These are phyloP conservation scores for Flaveria sonorensis DNA, from an alignment of 129 eudicot genomes.

Conservation along the genomic window DNA sequence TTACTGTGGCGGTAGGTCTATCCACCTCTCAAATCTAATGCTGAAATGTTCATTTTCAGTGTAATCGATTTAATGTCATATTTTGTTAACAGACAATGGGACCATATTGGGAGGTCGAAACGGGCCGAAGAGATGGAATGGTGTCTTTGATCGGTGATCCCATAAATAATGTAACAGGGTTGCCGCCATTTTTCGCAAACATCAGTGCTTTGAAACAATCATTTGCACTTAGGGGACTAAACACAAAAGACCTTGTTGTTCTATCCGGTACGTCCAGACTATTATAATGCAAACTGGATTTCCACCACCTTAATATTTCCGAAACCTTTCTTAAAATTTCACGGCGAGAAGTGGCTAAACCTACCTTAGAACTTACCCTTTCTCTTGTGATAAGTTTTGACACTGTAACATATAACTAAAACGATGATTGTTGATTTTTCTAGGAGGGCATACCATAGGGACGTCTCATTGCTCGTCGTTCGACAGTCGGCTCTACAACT, in stretches of 20 bases:
- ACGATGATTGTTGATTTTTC: not conserved
- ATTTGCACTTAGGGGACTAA: constrained; percentile 47
- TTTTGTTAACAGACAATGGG: constrained; percentile 45
- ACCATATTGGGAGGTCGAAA: constrained; percentile 46
- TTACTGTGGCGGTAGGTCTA: constrained; percentile 36
- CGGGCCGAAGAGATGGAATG: constrained; percentile 60
- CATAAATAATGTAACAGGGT: constrained; percentile 10
- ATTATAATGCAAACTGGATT: too few relatives aligned
- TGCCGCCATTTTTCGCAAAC: constrained; percentile 46
- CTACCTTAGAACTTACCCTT: too few relatives aligned
- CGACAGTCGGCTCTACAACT: constrained; percentile 57
- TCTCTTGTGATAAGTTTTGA: not conserved
- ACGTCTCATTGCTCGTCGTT: constrained; percentile 55
- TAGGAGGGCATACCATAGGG: constrained; percentile 76
- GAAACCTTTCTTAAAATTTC: too few relatives aligned
- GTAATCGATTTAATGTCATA: not conserved
- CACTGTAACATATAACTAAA: not conserved
- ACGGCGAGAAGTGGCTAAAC: too few relatives aligned
- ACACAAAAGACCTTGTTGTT: constrained; percentile 61
- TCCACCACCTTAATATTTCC: too few relatives aligned
- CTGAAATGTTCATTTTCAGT: not conserved
- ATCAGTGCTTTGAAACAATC: constrained; percentile 38
- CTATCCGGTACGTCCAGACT: constrained; percentile 48
- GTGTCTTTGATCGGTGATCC: constrained; percentile 38
- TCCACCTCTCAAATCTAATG: constrained; percentile 8